These are phyloP conservation scores for Hanseniaspora lachancei DNA, from an alignment of 805 yeast genomes.

Conservation along the genomic window DNA sequence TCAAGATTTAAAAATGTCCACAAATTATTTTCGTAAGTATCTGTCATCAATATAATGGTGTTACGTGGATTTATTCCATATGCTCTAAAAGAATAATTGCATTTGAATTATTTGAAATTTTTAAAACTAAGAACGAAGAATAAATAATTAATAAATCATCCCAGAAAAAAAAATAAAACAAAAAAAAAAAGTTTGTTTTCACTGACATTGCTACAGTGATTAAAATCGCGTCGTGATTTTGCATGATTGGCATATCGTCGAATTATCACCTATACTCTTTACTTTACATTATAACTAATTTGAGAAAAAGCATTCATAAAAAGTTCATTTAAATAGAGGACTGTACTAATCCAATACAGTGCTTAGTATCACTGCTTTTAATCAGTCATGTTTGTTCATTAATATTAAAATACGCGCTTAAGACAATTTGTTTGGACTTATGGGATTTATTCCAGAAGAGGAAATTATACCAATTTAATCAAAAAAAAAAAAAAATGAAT, in stretches of 20 bases:
- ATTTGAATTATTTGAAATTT: too few species aligned
- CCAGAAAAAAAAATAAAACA: background rate
- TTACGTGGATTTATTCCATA: too few species aligned
- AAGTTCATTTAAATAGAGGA: too few species aligned
- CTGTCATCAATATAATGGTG: background rate
- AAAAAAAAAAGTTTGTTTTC: background rate
- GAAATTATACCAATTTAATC: background rate
- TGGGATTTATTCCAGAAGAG: background rate
- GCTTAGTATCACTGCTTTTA: background rate
- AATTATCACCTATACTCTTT: too few species aligned
- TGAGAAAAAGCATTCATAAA: too few species aligned
- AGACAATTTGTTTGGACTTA: too few species aligned
- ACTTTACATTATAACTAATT: too few species aligned
- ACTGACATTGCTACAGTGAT: background rate
- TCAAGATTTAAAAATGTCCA: constrained; percentile 6
- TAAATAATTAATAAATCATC: background rate
- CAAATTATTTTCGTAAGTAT: background rate
- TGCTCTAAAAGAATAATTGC: too few species aligned
- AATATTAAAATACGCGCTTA: background rate
- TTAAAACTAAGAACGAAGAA: too few species aligned
- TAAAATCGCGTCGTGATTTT: background rate
- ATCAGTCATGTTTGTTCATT: background rate
- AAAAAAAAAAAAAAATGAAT: background rate
- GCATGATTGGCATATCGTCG: too few species aligned
- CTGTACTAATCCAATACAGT: background rate